phyloP scores from a whole-genome alignment of 768 basidiomycete species.

The Lenzites betulinus region DNA sequence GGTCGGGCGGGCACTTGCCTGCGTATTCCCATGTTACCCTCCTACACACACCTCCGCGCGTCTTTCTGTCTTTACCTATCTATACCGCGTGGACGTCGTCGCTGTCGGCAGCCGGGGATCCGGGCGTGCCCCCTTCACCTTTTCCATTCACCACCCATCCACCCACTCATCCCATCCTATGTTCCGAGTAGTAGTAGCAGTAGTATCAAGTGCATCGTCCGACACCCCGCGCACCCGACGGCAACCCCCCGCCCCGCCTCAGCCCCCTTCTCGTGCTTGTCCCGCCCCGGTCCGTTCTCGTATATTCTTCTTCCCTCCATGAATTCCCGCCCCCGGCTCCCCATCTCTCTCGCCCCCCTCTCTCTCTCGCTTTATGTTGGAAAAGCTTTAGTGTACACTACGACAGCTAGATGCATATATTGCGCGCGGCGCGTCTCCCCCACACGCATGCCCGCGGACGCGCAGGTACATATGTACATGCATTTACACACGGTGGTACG shows the following conservation, averaged over 20 bases:
- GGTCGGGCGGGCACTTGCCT: background rate
- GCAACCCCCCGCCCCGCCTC: background rate
- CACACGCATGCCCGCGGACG: background rate
- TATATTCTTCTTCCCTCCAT: constrained; percentile 15
- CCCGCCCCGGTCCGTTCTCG: background rate
- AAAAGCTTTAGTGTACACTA: constrained; percentile 31
- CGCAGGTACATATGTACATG: background rate
- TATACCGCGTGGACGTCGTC: constrained; percentile 10
- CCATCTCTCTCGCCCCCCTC: background rate
- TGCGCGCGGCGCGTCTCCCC: background rate
- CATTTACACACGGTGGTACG: background rate
- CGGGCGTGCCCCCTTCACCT: background rate
- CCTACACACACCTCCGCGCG: constrained; percentile 25
- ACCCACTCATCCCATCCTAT: background rate
- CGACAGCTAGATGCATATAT: constrained; percentile 27
- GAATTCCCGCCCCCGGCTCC: constrained; percentile 4
- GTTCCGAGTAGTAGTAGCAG: background rate
- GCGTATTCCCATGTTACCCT: background rate
- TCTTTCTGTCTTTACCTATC: constrained; percentile 8
- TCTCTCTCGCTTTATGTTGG: constrained; percentile 16
- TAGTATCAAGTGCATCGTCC: background rate
- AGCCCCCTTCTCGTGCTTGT: constrained; percentile 17
- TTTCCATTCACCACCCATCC: background rate
- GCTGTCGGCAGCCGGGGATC: background rate
- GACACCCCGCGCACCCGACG: background rate